Conservation (phyloP, 73 alveolate species). For the Symbiodinium natans region DNA sequence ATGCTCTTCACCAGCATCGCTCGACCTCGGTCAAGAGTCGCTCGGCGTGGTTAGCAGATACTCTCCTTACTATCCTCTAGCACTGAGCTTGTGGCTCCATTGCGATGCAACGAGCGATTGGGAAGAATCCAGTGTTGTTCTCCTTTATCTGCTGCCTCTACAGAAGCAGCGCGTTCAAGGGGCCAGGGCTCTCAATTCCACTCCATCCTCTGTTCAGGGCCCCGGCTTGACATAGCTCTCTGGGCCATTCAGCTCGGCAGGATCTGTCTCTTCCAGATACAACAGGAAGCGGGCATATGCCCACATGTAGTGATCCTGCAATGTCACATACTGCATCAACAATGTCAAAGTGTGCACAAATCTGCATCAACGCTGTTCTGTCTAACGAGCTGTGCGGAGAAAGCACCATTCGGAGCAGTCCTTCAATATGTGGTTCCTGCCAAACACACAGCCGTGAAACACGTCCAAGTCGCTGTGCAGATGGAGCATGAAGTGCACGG, state of each 20-base stretch:
- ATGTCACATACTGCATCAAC: neutral
- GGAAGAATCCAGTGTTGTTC: slow-evolving; percentile 78
- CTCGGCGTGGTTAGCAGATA: no score
- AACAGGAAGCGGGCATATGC: slow-evolving; percentile 79
- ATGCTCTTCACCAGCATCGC: slow-evolving; percentile 79
- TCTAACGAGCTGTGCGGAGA: no score
- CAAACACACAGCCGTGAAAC: neutral
- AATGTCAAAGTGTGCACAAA: no score
- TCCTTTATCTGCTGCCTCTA: slow-evolving; percentile 65
- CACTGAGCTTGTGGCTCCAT: slow-evolving; percentile 29
- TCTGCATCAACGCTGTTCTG: no score
- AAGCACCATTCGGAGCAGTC: neutral
- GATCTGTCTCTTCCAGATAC: slow-evolving; percentile 51
- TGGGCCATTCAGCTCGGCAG: slow-evolving; percentile 86
- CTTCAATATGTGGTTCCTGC: slow-evolving; percentile 88
- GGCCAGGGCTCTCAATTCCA: no score
- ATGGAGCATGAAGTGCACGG: neutral
- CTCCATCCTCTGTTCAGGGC: neutral
- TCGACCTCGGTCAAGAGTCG: neutral
- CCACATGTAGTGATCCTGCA: slow-evolving; percentile 92
- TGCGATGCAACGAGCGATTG: slow-evolving; percentile 71
- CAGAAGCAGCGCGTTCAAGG: no score
- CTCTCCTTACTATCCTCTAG: no score
- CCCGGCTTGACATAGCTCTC: slow-evolving; percentile 77
- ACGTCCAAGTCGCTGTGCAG: neutral